Evolutionary conservation across 1,284 basidiomycete species (phyloP).

Genomic region (Fomitopsis betulina): DNA sequence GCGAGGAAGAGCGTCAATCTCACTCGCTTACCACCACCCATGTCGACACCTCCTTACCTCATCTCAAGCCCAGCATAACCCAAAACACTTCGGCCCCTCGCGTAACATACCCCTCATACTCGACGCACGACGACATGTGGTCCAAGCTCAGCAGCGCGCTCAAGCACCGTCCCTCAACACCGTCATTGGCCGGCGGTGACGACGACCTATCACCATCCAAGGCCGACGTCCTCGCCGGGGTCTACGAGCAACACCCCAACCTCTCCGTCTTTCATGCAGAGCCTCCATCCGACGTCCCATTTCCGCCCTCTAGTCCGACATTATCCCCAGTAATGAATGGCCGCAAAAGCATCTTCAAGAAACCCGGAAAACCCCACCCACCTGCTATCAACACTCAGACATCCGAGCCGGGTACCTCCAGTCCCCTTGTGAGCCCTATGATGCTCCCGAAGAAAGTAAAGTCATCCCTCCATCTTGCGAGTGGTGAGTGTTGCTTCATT

Average conservation of each 20-base stretch:
- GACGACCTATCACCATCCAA: slow-evolving; percentile 28
- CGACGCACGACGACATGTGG: slow-evolving; percentile 45
- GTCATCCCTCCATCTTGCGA: neutral
- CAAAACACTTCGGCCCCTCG: no score
- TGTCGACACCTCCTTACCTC: neutral
- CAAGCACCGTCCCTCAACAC: slow-evolving; percentile 33
- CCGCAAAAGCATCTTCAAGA: slow-evolving; percentile 33
- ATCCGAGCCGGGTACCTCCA: neutral
- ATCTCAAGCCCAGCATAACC: neutral
- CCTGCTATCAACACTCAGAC: slow-evolving; percentile 16
- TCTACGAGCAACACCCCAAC: slow-evolving; percentile 56
- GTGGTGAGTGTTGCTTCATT: neutral
- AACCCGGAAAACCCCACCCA: slow-evolving; percentile 22
- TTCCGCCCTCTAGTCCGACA: slow-evolving; percentile 40
- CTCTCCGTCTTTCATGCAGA: slow-evolving; percentile 48
- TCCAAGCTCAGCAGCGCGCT: slow-evolving; percentile 54
- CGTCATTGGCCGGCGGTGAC: slow-evolving; percentile 28
- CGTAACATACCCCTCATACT: neutral
- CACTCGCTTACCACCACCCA: neutral
- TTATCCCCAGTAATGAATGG: slow-evolving; percentile 36
- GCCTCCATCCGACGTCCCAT: slow-evolving; percentile 31
- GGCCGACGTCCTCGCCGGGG: slow-evolving; percentile 42
- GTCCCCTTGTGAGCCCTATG: neutral
- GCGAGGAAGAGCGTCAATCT: neutral
- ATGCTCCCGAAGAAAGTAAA: neutral